Percentiles rank a stretch among this genome's conserved stretches.
Conservation (phyloP, 2,329 filamentous ascomycete species). For the Pyrenophora tritici-repentis region DNA sequence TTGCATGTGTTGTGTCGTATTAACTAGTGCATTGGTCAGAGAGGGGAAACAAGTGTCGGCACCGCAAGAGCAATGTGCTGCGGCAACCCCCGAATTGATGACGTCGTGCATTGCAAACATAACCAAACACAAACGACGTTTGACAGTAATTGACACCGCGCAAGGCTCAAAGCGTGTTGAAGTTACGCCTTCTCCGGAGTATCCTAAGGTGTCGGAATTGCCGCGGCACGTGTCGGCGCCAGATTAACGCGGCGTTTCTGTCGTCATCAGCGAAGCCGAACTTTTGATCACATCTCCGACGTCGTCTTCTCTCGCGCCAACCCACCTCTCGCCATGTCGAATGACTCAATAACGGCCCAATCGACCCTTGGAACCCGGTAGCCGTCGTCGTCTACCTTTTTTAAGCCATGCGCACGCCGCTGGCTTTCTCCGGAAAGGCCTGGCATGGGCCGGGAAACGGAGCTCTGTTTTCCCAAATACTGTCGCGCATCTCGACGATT, state of each 20-base stretch:
- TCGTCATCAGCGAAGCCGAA: constrained; percentile 39
- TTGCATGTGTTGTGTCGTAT: too few relatives aligned
- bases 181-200: not conserved
- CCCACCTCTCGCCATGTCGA: constrained; percentile 32
- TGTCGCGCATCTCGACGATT: constrained; percentile 25
- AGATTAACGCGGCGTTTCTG: constrained; percentile 20
- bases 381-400: constrained; percentile 24
- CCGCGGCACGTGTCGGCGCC: constrained; percentile 31
- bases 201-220: constrained; percentile 5
- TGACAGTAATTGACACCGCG: not conserved
- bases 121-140: not conserved
- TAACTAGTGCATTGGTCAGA: not conserved
- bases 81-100: not conserved
- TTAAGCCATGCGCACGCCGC: constrained; percentile 44
- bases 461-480: constrained; percentile 42
- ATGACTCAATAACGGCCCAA: constrained; percentile 20
- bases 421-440: constrained; percentile 39
- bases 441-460: constrained; percentile 43
- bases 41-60: not conserved
- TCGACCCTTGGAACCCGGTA: constrained; percentile 27
- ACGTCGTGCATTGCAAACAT: constrained; percentile 1
- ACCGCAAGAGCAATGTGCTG: not conserved
- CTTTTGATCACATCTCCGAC: constrained; percentile 29
- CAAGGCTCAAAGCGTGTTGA: not conserved
- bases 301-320: constrained; percentile 17